A percentile compares a stretch with the other conserved stretches of the same genome.
Evolutionary conservation across 2,329 filamentous ascomycete species (phyloP).

Genomic region (Helotiales sp.): DNA sequence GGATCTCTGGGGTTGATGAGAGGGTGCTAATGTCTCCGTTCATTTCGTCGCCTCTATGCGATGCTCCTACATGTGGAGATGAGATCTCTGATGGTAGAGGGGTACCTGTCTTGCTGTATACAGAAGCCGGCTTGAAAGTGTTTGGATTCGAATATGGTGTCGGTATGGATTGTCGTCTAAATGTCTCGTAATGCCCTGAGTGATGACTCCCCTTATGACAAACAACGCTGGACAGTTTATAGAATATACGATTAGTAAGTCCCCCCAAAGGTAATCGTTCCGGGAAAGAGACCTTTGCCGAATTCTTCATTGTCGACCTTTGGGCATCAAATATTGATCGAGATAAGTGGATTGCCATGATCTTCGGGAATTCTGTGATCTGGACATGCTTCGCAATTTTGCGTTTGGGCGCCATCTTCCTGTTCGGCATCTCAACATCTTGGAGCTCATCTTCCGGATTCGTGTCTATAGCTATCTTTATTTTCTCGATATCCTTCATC

Average conservation of each 20-base stretch:
- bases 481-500: conserved; percentile 59
- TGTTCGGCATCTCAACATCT: conserved; percentile 73
- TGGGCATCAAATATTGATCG: conserved; percentile 85
- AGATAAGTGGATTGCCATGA: conserved; percentile 89
- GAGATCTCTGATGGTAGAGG: conserved; percentile 29
- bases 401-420: conserved; percentile 73
- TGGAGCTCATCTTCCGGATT: conserved; percentile 79
- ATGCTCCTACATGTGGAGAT: conserved; percentile 37
- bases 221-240: conserved; percentile 82
- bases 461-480: conserved; percentile 69
- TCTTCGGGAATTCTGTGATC: conserved; percentile 83
- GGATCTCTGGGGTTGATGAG: conserved; percentile 30
- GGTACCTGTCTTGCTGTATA: conserved; percentile 49
- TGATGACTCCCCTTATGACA: conserved; percentile 95
- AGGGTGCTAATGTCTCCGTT: conserved; percentile 25
- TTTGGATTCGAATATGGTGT: conserved; percentile 81
- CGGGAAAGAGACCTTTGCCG: conserved; percentile 89
- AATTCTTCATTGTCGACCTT: conserved; percentile 83
- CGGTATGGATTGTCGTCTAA: conserved; percentile 79
- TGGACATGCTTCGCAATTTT: conserved; percentile 85
- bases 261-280: conserved; percentile 83
- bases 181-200: conserved; percentile 96
- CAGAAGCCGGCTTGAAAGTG: conserved; percentile 72
- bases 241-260: conserved; percentile 73
- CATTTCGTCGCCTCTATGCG: conserved; percentile 31